These are phyloP conservation scores for Leucocoprinus leucothites DNA, from an alignment of 768 basidiomycete species.

Conservation along the genomic window DNA sequence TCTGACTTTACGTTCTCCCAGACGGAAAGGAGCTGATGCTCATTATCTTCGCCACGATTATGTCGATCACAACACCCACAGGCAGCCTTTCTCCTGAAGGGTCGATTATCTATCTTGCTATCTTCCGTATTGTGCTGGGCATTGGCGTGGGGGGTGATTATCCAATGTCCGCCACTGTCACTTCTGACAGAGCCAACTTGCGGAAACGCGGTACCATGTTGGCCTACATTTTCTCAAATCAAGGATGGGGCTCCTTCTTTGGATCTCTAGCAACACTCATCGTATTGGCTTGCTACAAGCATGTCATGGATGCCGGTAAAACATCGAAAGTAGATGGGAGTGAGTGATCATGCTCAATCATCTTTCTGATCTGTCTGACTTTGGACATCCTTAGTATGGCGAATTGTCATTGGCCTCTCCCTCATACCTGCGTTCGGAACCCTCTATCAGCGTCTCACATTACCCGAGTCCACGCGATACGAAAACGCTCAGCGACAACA, in stretches of 20 bases:
- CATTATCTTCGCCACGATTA: slow-evolving; percentile 75
- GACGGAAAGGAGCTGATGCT: slow-evolving; percentile 80
- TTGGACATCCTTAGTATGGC: slow-evolving; percentile 50
- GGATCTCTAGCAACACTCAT: slow-evolving; percentile 63
- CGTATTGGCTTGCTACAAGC: slow-evolving; percentile 60
- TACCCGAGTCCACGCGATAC: slow-evolving; percentile 65
- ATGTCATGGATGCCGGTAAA: slow-evolving; percentile 57
- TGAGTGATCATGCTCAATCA: slow-evolving; percentile 22
- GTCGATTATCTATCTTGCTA: slow-evolving; percentile 57
- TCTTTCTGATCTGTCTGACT: background rate
- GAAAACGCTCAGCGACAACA: slow-evolving; percentile 39
- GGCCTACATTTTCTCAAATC: slow-evolving; percentile 73
- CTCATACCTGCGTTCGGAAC: slow-evolving; percentile 72
- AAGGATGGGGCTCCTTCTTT: slow-evolving; percentile 74
- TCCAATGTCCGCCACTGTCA: slow-evolving; percentile 70
- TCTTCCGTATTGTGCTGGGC: slow-evolving; percentile 73
- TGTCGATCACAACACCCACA: slow-evolving; percentile 65
- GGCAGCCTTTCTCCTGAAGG: slow-evolving; percentile 49
- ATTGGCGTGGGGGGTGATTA: slow-evolving; percentile 81
- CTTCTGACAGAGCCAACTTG: slow-evolving; percentile 63
- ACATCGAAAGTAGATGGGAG: slow-evolving; percentile 69
- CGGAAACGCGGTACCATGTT: slow-evolving; percentile 66
- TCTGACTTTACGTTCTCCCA: slow-evolving; percentile 18
- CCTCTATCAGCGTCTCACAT: slow-evolving; percentile 71
- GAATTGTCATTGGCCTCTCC: slow-evolving; percentile 72